Conservation (phyloP, 208 protist species). For the Trypanosoma vivax region DNA sequence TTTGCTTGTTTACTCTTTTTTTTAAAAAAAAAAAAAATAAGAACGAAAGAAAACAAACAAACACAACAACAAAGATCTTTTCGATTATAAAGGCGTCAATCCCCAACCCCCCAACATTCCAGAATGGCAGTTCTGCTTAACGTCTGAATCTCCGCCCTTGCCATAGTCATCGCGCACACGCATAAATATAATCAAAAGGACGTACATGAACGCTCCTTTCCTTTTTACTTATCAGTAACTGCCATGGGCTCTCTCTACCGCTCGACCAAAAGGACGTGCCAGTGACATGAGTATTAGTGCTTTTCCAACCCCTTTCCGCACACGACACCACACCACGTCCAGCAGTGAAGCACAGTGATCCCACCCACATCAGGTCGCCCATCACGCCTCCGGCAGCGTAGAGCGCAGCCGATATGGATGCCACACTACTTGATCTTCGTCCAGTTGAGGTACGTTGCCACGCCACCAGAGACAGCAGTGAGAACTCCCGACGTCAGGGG, state of each 20-base stretch:
- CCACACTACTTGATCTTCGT: slow-evolving; percentile 68
- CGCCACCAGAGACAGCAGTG: slow-evolving; percentile 75
- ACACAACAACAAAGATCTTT: slow-evolving; percentile 5
- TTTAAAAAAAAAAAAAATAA: slow-evolving; percentile 3
- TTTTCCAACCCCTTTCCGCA: background rate
- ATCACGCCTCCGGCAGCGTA: background rate
- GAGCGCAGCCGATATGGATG: background rate
- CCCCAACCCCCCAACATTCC: background rate
- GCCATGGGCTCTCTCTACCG: too few relatives aligned
- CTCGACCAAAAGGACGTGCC: too few relatives aligned
- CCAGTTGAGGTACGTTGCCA: slow-evolving; percentile 89
- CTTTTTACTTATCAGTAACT: background rate
- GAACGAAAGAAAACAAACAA: background rate
- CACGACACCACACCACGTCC: background rate
- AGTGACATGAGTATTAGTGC: background rate
- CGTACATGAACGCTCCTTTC: background rate
- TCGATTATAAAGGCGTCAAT: background rate
- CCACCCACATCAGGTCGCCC: background rate
- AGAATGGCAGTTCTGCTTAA: background rate
- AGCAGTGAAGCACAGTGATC: too few relatives aligned
- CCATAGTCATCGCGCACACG: slow-evolving; percentile 4
- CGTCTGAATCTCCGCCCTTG: too few relatives aligned
- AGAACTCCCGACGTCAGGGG: slow-evolving; percentile 55
- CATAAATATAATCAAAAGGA: too few relatives aligned
- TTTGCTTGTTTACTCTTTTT: background rate